phyloP scores from a whole-genome alignment of 2,329 filamentous ascomycete genomes.

The Pseudocercospora pini-densiflorae region DNA sequence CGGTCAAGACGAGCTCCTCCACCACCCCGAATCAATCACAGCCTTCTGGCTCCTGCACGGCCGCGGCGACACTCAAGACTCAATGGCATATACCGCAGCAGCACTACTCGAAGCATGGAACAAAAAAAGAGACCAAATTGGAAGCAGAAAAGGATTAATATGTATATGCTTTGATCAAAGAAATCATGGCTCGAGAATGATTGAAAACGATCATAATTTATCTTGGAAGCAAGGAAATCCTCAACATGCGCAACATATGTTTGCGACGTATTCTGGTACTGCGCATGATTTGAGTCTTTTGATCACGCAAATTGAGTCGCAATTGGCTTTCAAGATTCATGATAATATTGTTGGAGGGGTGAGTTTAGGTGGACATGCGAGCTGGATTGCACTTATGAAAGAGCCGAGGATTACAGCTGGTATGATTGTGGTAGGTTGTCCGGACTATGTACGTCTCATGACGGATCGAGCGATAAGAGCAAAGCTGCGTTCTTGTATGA shows the following conservation, averaged over 20 bases:
- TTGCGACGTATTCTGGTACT: constrained; percentile 73
- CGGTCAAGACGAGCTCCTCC: constrained; percentile 74
- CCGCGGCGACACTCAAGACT: constrained; percentile 69
- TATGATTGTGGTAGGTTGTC: constrained; percentile 83
- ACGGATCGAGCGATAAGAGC: constrained; percentile 74
- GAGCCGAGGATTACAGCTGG: constrained; percentile 80
- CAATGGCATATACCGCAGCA: constrained; percentile 77
- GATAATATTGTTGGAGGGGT: constrained; percentile 80
- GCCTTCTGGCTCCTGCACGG: constrained; percentile 94
- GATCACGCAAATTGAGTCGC: constrained; percentile 77
- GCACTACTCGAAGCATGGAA: constrained; percentile 73
- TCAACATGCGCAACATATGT: constrained; percentile 90
- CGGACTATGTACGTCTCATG: constrained; percentile 84
- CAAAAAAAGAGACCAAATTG: constrained; percentile 40
- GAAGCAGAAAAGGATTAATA: constrained; percentile 64
- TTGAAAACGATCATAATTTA: constrained; percentile 71
- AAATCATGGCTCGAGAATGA: constrained; percentile 80
- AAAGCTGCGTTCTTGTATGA: constrained; percentile 58
- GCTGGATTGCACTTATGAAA: constrained; percentile 80
- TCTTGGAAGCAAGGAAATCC: constrained; percentile 80
- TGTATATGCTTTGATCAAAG: constrained; percentile 89
- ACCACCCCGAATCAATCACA: constrained; percentile 60
- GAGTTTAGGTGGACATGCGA: constrained; percentile 83
- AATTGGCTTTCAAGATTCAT: constrained; percentile 59
- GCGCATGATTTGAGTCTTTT: constrained; percentile 75